Conservation (phyloP, 345 rosid species). For the Bruguiera gymnorhiza region DNA sequence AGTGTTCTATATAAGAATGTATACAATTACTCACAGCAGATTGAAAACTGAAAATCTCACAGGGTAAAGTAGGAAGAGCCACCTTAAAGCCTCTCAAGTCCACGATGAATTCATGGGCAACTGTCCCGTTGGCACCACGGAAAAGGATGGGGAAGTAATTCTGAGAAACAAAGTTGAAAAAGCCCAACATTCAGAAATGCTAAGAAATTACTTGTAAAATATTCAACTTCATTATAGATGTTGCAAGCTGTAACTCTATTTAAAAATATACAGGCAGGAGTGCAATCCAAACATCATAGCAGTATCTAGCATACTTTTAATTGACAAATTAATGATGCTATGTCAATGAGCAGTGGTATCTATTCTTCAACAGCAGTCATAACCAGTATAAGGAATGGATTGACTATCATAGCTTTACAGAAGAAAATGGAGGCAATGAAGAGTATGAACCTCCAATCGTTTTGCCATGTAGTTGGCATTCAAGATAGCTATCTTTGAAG, state of each 20-base stretch:
- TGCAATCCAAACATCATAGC: background rate
- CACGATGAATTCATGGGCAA: slow-evolving; percentile 91
- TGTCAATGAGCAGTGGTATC: too few species aligned
- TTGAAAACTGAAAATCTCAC: slow-evolving; percentile 1
- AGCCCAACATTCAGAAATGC: background rate
- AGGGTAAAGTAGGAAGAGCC: slow-evolving; percentile 1
- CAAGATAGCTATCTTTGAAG: slow-evolving; percentile 90
- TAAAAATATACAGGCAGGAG: background rate
- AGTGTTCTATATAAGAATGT: slow-evolving; percentile 47
- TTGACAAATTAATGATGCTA: too few species aligned
- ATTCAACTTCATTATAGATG: too few species aligned
- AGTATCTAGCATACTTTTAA: background rate
- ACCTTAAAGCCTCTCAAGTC: slow-evolving; percentile 97
- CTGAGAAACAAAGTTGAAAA: slow-evolving; percentile 35
- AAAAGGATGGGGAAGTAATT: slow-evolving; percentile 79
- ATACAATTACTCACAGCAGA: slow-evolving; percentile 10
- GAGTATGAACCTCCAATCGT: slow-evolving; percentile 70
- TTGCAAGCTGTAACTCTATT: too few species aligned
- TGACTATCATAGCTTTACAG: slow-evolving; percentile 1
- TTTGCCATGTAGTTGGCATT: slow-evolving; percentile 99
- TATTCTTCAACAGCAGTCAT: background rate
- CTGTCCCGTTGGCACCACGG: slow-evolving; percentile 94
- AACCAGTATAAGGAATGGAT: background rate
- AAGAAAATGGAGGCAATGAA: slow-evolving; percentile 10
- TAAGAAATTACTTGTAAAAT: background rate